Evolutionary conservation across 2,329 filamentous ascomycete genomes (phyloP).

Genomic region (Neonectria coccinea): DNA sequence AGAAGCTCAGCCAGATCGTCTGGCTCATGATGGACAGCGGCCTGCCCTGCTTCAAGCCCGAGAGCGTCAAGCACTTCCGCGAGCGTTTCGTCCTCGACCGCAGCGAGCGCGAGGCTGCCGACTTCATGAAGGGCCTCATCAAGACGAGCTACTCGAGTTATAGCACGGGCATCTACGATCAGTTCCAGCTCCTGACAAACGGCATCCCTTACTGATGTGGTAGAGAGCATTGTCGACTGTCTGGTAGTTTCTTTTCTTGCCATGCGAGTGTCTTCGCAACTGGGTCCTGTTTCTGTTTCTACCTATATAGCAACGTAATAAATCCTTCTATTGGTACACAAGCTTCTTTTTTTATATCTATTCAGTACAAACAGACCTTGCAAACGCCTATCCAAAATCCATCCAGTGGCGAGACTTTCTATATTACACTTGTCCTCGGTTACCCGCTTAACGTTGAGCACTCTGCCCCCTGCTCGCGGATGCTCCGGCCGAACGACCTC

Average conservation of each 20-base stretch:
- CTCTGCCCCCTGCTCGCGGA: background rate
- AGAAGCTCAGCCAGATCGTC: slow-evolving; percentile 91
- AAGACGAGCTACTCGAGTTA: slow-evolving; percentile 91
- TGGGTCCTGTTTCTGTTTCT: background rate
- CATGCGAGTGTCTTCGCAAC: background rate
- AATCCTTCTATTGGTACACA: slow-evolving; percentile 16
- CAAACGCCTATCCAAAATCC: background rate
- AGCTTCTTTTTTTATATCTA: slow-evolving; percentile 13
- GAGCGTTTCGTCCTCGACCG: slow-evolving; percentile 94
- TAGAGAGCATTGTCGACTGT: background rate
- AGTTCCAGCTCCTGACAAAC: slow-evolving; percentile 97
- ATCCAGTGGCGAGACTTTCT: background rate
- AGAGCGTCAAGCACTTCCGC: slow-evolving; percentile 91
- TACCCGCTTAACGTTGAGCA: background rate
- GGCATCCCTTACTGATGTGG: slow-evolving; percentile 87
- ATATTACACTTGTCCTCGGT: background rate
- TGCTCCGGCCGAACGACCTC: slow-evolving; percentile 3
- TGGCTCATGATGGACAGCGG: slow-evolving; percentile 96
- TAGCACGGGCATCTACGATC: slow-evolving; percentile 94
- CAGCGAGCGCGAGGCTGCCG: slow-evolving; percentile 91
- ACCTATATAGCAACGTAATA: slow-evolving; percentile 15
- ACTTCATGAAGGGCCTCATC: slow-evolving; percentile 91
- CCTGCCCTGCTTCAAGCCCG: slow-evolving; percentile 96
- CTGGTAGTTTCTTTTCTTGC: slow-evolving; percentile 4
- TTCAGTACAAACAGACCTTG: slow-evolving; percentile 6